Base-by-base conservation (phyloP, 768 basidiomycete species). In the Multifurca ochricompacta region DNA sequence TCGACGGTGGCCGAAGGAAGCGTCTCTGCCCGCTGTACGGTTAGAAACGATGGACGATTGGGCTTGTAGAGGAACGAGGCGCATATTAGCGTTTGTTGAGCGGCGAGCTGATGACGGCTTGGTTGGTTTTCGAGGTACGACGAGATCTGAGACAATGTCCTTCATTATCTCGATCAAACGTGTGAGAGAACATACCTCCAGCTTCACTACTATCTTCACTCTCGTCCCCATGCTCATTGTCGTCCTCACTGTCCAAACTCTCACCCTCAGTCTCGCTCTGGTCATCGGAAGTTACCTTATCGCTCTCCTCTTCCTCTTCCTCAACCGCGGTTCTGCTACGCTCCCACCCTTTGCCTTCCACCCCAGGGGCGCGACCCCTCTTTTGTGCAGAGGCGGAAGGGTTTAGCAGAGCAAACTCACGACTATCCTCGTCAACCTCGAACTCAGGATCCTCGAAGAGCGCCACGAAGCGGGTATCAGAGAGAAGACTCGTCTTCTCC, bases 361-460 rank as follows among this genome's bases (percentile, higher is more conserved):
- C 51, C 32, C 54, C 54, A 1, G 51, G 32, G 19, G 27, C 41
- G 1, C 49, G 62, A 44, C 55, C 49, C n/a, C 23, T 48, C 66
- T 74, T 79, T 65, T 78, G 77, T 28, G 79, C 76, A n/a, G 72
- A 81, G 9, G 85, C 70, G 18, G 92, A 94, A 13, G 95, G 95
- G 68, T 98, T 93, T 66, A 97, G 80, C 60, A 98, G 69, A n/a
- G 85, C 87, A 67, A 77, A 98, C 72, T 98, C 96, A 63, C 89
- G 76, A 61, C 75, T 88, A 37, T 71, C 78, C 72, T 93, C 89
- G 69, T 98, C 95, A 60, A 99, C 88, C 63, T 86, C 78, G 68
- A 91, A 99, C 52, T 89, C 88, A 3, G 91, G 85, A 65, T 96
- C 83, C 70, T 90, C 82, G 69, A 96, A 99, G 35, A 99, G 77